Base-by-base conservation (phyloP, 2,329 filamentous ascomycete species). In the Chrysoporthe cubensis region DNA sequence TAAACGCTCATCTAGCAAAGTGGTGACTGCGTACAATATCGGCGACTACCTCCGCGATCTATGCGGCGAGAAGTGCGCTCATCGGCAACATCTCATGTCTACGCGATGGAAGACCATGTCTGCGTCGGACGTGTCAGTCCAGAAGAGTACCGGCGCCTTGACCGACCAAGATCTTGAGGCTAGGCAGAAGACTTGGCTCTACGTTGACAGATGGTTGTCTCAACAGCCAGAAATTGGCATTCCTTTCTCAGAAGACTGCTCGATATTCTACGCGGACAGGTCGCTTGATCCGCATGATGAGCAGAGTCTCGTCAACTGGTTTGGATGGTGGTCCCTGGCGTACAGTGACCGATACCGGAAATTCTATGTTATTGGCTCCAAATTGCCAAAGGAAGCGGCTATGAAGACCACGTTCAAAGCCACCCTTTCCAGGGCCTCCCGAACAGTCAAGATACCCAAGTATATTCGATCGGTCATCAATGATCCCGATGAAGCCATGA, bases 291-390 rank as follows among this genome's bases (percentile, higher is more conserved):
- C 82, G 0, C 85, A 86, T 65, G 87, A 90, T 69, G 88, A 90
- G 73, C 85, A 88, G 72, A 88, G 84, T 66, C 77, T 90, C 40
- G 82, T 90, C 11, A 87, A 88, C 70, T 89, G 86, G 84, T 90
- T 89, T 74, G 86, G 84, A 1, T 85, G 80, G 75, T 90, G 87
- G 88, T 80, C 86, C 0, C 77, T 80, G 43, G 69, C 75, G 66
- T 82, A 83, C 42, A 73, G 87, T 46, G 82, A 88, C 66, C 76
- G 77, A 52, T 86, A 83, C 72, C 82, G 86, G 43, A 83, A 81
- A 48, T 89, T 90, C 71, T 77, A 79, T 21, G 83, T 90, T 2
- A 65, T 90, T 4, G 87, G 87, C 3, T 86, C 86, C 0, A 70
- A 73, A 70, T 50, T 74, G 2, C 62, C 71, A 18, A 74, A 71